phyloP scores from a whole-genome alignment of 2,329 filamentous ascomycete species.

The Exophiala calicioides region DNA sequence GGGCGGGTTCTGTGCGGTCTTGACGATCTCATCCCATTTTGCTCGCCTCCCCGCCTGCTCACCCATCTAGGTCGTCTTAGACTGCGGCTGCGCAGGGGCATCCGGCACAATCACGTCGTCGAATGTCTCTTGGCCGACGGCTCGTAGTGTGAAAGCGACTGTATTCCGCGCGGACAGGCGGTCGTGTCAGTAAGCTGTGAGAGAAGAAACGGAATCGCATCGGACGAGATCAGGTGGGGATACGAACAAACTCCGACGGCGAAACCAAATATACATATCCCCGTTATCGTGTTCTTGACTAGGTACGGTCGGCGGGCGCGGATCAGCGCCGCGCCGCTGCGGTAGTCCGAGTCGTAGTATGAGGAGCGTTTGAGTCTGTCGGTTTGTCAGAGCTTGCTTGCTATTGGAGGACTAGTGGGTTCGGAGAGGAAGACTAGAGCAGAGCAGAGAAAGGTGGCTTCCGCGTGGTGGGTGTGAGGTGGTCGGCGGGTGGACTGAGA shows the following conservation, averaged over 20 bases:
- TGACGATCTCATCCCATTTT: constrained; percentile 14
- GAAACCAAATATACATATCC: constrained; percentile 71
- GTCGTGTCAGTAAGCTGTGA: background rate
- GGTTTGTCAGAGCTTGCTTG: background rate
- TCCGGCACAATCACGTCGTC: constrained; percentile 91
- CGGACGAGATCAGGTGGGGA: background rate
- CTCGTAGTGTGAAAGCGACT: constrained; percentile 74
- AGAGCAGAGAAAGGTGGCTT: background rate
- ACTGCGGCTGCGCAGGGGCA: constrained; percentile 51
- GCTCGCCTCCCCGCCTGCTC: too few relatives aligned
- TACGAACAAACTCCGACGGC: constrained; percentile 84
- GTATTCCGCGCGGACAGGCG: too few relatives aligned
- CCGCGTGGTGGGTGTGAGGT: too few relatives aligned
- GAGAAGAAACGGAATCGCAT: background rate
- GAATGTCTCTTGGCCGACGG: constrained; percentile 95
- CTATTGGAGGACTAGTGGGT: background rate
- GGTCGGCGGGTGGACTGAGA: too few relatives aligned
- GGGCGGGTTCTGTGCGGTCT: too few relatives aligned
- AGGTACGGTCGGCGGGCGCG: constrained; percentile 90
- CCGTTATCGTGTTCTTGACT: constrained; percentile 82
- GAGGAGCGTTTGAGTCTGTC: constrained; percentile 61
- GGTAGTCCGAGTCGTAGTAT: constrained; percentile 88
- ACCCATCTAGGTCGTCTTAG: constrained; percentile 23
- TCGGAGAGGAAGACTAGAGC: background rate
- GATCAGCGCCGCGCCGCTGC: constrained; percentile 84